Evolutionary conservation across 1,284 basidiomycete genomes (phyloP).

Genomic region (Irpex rosettiformis): DNA sequence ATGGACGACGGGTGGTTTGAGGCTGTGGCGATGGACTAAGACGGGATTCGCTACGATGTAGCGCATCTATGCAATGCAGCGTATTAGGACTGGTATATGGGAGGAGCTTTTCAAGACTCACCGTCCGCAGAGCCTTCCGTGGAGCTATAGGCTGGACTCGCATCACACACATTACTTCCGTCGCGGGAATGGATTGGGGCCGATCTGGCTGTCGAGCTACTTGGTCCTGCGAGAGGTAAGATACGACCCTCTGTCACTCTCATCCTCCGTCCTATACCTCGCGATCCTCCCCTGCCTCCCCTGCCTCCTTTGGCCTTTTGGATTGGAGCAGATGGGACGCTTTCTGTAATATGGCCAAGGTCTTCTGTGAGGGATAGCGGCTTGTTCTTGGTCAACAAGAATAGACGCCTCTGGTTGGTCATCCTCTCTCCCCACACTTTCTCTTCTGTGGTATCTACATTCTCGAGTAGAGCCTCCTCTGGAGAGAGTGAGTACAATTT

Average conservation of each 20-base stretch:
- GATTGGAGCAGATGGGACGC: not conserved
- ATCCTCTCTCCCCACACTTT: conserved; percentile 62
- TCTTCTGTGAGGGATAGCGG: not conserved
- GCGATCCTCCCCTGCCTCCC: conserved; percentile 7
- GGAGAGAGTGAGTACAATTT: conserved; percentile 45
- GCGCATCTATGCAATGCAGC: not conserved
- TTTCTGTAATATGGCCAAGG: not conserved
- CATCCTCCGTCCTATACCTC: conserved; percentile 9
- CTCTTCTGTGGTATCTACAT: conserved; percentile 67
- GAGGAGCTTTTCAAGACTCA: too few species aligned
- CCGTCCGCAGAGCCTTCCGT: not conserved
- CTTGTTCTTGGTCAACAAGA: conserved; percentile 50
- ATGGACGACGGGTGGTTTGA: not conserved
- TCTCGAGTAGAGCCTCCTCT: conserved; percentile 52
- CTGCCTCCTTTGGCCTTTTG: conserved; percentile 14
- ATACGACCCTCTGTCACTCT: not conserved
- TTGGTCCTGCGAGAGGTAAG: not conserved
- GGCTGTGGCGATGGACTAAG: not conserved
- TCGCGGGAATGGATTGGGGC: not conserved
- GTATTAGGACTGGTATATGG: too few species aligned
- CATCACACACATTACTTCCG: not conserved
- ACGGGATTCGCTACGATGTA: not conserved
- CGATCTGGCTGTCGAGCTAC: not conserved
- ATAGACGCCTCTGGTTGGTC: conserved; percentile 59
- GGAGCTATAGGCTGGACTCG: not conserved